Conservation (phyloP, 108 stramenopile species). For the Cyclotella kingstonii region DNA sequence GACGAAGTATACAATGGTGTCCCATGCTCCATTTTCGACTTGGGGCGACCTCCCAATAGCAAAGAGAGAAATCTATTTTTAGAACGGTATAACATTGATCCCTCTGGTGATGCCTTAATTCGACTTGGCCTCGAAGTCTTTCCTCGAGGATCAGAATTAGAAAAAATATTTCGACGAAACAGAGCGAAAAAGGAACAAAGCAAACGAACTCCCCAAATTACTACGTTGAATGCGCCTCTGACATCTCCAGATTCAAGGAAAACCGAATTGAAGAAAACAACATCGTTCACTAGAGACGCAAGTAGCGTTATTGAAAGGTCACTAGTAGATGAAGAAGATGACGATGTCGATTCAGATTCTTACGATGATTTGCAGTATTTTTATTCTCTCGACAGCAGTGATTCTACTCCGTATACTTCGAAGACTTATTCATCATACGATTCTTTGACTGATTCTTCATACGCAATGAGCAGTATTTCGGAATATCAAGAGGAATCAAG, state of each 20-base stretch:
- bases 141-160: slow-evolving; percentile 32
- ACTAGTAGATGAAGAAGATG: slow-evolving; percentile 14
- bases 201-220: too few relatives aligned
- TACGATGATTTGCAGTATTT: slow-evolving; percentile 9
- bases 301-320: slow-evolving; percentile 5
- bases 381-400: slow-evolving; percentile 14
- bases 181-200: slow-evolving; percentile 2
- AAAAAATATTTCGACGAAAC: slow-evolving; percentile 25
- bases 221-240: too few relatives aligned
- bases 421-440: not conserved
- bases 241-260: not conserved
- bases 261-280: not conserved
- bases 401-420: not conserved
- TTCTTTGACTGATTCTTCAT: too few relatives aligned
- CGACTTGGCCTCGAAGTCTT: slow-evolving; percentile 35
- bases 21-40: slow-evolving; percentile 21
- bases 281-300: not conserved
- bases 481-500: too few relatives aligned
- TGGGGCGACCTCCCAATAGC: slow-evolving; percentile 28
- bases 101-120: slow-evolving; percentile 24
- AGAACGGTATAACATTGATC: slow-evolving; percentile 28
- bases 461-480: too few relatives aligned
- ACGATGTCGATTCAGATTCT: not conserved
- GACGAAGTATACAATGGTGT: not conserved
- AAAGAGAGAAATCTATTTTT: slow-evolving; percentile 20